Percentiles rank a stretch among this genome's conserved stretches.
These are phyloP conservation scores for Tolypocladium pustulatum DNA, from an alignment of 2,329 filamentous ascomycete genomes.

Conservation along the genomic window DNA sequence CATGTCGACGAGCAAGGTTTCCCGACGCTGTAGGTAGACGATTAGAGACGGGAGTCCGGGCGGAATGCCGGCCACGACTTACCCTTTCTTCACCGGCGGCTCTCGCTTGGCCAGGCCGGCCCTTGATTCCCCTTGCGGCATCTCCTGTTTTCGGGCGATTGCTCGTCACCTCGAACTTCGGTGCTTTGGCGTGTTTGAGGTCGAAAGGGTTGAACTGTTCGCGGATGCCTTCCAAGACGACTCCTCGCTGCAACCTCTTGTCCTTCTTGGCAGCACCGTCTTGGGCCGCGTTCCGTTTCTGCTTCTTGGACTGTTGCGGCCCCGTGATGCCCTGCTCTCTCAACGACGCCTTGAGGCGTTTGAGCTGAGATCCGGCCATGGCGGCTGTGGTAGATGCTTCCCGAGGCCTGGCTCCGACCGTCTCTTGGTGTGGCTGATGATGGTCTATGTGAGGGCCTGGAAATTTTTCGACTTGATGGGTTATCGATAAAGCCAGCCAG, in stretches of 20 bases:
- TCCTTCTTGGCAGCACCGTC: constrained; percentile 55
- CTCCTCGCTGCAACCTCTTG: constrained; percentile 65
- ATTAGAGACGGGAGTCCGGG: constrained; percentile 5
- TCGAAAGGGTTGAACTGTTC: constrained; percentile 98
- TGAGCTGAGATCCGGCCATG: constrained; percentile 95
- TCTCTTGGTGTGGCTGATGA: background rate
- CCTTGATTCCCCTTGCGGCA: constrained; percentile 50
- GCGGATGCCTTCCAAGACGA: constrained; percentile 74
- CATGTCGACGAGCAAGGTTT: constrained; percentile 83
- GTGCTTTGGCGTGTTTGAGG: constrained; percentile 68
- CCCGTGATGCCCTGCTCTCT: constrained; percentile 82
- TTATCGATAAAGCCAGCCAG: constrained; percentile 9
- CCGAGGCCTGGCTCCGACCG: background rate
- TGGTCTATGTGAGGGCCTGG: background rate
- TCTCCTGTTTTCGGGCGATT: constrained; percentile 43
- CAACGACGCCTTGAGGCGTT: constrained; percentile 85
- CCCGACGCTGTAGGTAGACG: constrained; percentile 45
- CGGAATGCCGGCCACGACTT: constrained; percentile 14
- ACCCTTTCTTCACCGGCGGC: constrained; percentile 79
- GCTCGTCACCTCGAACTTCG: constrained; percentile 78
- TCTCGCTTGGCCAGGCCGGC: constrained; percentile 74
- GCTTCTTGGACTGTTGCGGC: constrained; percentile 90
- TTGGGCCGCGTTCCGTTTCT: constrained; percentile 65
- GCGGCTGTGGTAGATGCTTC: constrained; percentile 10
- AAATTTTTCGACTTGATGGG: constrained; percentile 5